Base-by-base conservation (phyloP, 2,329 filamentous ascomycete genomes). In the Chaetomium olivaceum region DNA sequence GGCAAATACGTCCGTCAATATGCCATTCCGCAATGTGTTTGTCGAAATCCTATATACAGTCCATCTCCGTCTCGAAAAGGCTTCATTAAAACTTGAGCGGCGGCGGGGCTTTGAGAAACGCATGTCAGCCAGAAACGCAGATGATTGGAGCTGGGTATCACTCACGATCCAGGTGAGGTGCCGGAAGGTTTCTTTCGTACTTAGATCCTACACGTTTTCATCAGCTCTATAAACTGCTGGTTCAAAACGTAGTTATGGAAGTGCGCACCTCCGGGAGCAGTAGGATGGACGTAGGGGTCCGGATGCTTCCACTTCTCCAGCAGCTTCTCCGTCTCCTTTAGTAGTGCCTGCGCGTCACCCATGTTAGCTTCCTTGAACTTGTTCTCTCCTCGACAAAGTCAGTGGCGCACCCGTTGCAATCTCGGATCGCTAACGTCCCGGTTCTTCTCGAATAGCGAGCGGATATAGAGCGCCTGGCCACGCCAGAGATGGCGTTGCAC, bases 281-380 rank as follows among this genome's bases (percentile, higher is more conserved):
- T 96, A 16, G 95, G 95, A 70, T 90, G 87, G 72, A 87, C 83
- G 77, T 97, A 98, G 36, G 95, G 93, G 77, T 99, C 95, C 3
- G 95, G 95, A 76, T 99, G 95, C 81, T 98, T 98, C 94, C 94
- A 99, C 78, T 89, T 91, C 74, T 95, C 88, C 69, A 99, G 82
- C 66, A 97, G 77, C 72, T 90, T 90, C 79, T 98, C 93, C 4
- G 95, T 94, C 80, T 97, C 93, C 68, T 88, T 87, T 71, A 98
- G 85, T 65, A 99, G 80, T 58, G 87, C 88, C 95, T 99, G 9
- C 29, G 36, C 8, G 6, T 11, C 19, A 12, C 9, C 23, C 48
- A 46, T 52, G 65, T 71, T 51, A 52, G 27, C 36, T 51, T 55
- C 23, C 25, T 54, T 27, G 36, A 31, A 43, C 12, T 25, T 1